Evolutionary conservation across 257 asterid species (phyloP).

Genomic region (Cinchona pubescens): DNA sequence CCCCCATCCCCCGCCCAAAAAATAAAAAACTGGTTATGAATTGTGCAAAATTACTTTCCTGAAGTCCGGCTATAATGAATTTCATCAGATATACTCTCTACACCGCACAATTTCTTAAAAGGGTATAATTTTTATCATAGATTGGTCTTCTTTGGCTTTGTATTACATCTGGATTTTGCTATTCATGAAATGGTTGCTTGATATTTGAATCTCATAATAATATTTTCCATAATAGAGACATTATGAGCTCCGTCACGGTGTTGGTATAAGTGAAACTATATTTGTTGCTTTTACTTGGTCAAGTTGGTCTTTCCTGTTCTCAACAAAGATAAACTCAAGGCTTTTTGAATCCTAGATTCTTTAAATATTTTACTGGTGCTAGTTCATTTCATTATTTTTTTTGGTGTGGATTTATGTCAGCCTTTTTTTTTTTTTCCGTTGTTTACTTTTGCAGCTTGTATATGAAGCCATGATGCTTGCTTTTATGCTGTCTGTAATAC

Average conservation of each 20-base stretch:
- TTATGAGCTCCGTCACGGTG: background rate
- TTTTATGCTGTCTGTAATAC: background rate
- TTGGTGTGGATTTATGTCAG: background rate
- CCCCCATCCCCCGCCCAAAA: too few relatives aligned
- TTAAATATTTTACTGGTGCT: background rate
- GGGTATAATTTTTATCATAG: background rate
- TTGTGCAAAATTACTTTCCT: background rate
- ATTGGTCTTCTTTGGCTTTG: background rate
- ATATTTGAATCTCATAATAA: background rate
- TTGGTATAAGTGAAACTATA: background rate
- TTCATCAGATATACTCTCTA: background rate
- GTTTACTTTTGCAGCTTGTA: background rate
- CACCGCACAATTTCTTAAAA: background rate
- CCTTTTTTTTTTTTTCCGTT: background rate
- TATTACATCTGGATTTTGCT: background rate
- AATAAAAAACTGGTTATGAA: too few relatives aligned
- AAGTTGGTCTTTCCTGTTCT: background rate
- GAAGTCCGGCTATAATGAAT: background rate
- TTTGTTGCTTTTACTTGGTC: background rate
- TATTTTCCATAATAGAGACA: background rate
- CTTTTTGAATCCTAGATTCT: background rate
- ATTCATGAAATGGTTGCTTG: background rate
- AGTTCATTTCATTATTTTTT: too few relatives aligned
- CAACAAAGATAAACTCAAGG: background rate
- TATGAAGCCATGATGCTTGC: background rate